Conservation (phyloP, 2,329 filamentous ascomycete species). For the Diaporthe batatas region DNA sequence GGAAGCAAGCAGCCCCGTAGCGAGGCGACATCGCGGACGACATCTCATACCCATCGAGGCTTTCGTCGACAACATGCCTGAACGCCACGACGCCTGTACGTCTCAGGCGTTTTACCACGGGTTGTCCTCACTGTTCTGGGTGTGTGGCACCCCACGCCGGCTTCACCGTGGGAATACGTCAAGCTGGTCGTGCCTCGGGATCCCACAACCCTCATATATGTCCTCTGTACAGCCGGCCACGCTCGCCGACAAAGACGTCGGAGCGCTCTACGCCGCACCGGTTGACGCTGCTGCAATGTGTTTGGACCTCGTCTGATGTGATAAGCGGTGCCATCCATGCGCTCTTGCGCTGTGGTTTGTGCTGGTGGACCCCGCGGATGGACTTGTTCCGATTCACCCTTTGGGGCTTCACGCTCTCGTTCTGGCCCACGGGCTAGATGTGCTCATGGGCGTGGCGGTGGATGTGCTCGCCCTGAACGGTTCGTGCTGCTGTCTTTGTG, state of each 20-base stretch:
- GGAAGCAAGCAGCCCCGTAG: background rate
- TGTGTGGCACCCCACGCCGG: background rate
- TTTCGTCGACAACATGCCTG: background rate
- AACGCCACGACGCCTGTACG: no score
- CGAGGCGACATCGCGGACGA: background rate
- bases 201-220: no score
- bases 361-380: slow-evolving; percentile 75
- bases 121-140: background rate
- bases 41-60: background rate
- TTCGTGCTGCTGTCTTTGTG: slow-evolving; percentile 61
- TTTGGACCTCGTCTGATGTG: slow-evolving; percentile 72
- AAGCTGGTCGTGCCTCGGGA: slow-evolving; percentile 22
- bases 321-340: slow-evolving; percentile 74
- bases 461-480: slow-evolving; percentile 69
- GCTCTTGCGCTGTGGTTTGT: slow-evolving; percentile 74
- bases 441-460: slow-evolving; percentile 68
- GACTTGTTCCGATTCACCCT: slow-evolving; percentile 80
- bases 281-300: slow-evolving; percentile 64
- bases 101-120: background rate
- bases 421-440: slow-evolving; percentile 78
- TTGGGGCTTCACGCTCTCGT: slow-evolving; percentile 75
- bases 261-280: slow-evolving; percentile 67
- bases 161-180: slow-evolving; percentile 4
- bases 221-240: slow-evolving; percentile 57
- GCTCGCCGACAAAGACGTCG: slow-evolving; percentile 73